Evolutionary conservation across 2,329 filamentous ascomycete species (phyloP), one percentile per base, ranked within the genome.

Genomic region (Colletotrichum tofieldiae): DNA sequence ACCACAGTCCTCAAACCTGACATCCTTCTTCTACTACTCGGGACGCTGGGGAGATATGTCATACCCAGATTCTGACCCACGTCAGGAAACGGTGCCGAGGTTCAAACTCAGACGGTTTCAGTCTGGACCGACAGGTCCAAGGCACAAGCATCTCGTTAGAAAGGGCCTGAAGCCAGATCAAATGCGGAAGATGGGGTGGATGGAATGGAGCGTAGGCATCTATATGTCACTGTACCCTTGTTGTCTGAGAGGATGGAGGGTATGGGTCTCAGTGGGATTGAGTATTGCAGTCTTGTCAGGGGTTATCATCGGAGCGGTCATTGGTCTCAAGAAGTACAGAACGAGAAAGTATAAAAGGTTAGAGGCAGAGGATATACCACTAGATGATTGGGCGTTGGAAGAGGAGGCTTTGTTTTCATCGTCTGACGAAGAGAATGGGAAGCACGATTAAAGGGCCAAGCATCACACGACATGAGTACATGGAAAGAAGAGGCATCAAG

Each of bases 371-470:
- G 77, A 79, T 54, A 78, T 79, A 47, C 65, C 49, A 18, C 61
- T 79, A 71, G 75, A 78, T 4, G 87, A 88, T 26, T 90, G 75
- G 0, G 55, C 26, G 2, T 26, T 71, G 16, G 71, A 73, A 18
- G 71, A 71, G 7, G 71, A 62, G 2, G 39, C 58, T 3, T 16
- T 72, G 20, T 18, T 72, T 2, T 60, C 69, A 5, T 69, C 69
- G 3, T 61, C 69, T 23, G 68, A 71, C 9, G 69, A 71, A 12
- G 68, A 71, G 12, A 65, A 65, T 2, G 47, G 56, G 18, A 16
- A 9, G 20, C 35, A 39, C 18, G 9, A n/a, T 3, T 11, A 6
- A 29, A 26, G 23, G 26, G 3, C 6, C 14, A 20, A 18, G 6
- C 16, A 37, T 37, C 35, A 18, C 26, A 29, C 3, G 3, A 9